Base-by-base conservation (phyloP, 768 basidiomycete genomes). In the Clitopilus hobsonii region DNA sequence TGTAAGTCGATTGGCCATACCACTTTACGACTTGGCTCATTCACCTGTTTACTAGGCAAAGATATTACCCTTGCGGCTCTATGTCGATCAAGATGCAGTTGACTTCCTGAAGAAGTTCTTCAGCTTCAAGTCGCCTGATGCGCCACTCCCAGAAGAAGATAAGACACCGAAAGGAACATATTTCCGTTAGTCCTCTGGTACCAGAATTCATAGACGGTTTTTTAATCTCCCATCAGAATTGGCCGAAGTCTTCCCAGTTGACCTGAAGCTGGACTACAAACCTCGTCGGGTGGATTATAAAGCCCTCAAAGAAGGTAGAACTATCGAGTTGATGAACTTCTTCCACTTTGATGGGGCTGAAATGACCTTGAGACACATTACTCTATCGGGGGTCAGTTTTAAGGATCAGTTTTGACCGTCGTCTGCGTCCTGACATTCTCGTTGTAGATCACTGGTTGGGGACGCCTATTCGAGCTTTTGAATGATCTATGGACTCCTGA, bases 311-410 rank as follows among this genome's bases (percentile, higher is more conserved):
- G 89, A 94, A 57, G 97, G 97, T 13, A 84, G 80, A 69, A 94
- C 94, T 0, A 96, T 96, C 57, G 97, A 99, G 66, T 71, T 99
- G 47, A 98, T 99, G 96, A 99, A 99, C 67, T 98, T 99, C 70
- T 99, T 99, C 86, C 95, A 98, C 71, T 99, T 98, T 60, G 97
- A 98, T 62, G 95, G 93, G 0, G 91, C 96, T 3, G 97, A 98
- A 69, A 98, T 99, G 94, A 97, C 94, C 0, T 70, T 99, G 52
- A 80, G 97, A 54, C 94, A 97, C 64, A 88, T 98, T 59, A 93
- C 91, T 16, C 68, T 98, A 27, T 84, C 88, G 56, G 97, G 97
- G 26, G 95, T 98, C 67, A 65, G 92, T 78, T 13, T 38, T 16
- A 13, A 11, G 47, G 28, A 18, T 16, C 32, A 14, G n/a, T 59